Percentiles rank a stretch among this genome's conserved stretches.
These are phyloP conservation scores for Leishmania mexicana DNA, from an alignment of 208 protist species.

Conservation along the genomic window DNA sequence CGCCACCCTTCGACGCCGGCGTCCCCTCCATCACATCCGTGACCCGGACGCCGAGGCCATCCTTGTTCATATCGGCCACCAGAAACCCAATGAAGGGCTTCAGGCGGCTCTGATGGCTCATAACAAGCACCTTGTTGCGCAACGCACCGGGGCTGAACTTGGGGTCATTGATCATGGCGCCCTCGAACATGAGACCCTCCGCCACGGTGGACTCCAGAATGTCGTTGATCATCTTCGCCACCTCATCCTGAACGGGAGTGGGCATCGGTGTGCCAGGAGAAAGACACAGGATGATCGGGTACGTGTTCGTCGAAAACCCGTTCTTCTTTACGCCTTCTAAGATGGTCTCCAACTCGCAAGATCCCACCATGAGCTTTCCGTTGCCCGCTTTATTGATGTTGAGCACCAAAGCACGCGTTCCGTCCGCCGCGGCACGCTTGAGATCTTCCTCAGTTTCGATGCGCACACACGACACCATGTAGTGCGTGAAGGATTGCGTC, in stretches of 20 bases:
- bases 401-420: slow-evolving; percentile 54
- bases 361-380: slow-evolving; percentile 61
- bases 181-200: slow-evolving; percentile 90
- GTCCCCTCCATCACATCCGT: slow-evolving; percentile 82
- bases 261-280: slow-evolving; percentile 49
- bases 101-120: slow-evolving; percentile 66
- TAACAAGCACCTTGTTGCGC: slow-evolving; percentile 82
- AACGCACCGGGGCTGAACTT: slow-evolving; percentile 88
- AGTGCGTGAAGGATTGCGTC: slow-evolving; percentile 88
- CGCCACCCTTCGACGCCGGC: slow-evolving; percentile 79
- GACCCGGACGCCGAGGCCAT: slow-evolving; percentile 87
- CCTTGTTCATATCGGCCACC: slow-evolving; percentile 90
- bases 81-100: slow-evolving; percentile 88
- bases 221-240: slow-evolving; percentile 61
- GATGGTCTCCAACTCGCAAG: slow-evolving; percentile 58
- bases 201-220: slow-evolving; percentile 60
- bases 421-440: slow-evolving; percentile 44
- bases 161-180: slow-evolving; percentile 84
- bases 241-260: slow-evolving; percentile 54
- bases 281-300: slow-evolving; percentile 84
- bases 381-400: slow-evolving; percentile 49
- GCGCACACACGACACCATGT: slow-evolving; percentile 61
- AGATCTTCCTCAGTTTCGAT: slow-evolving; percentile 75
- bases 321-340: slow-evolving; percentile 71
- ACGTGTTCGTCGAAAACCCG: slow-evolving; percentile 74